These are phyloP conservation scores for Fusarium zealandicum DNA, from an alignment of 2,329 filamentous ascomycete species.

Conservation along the genomic window DNA sequence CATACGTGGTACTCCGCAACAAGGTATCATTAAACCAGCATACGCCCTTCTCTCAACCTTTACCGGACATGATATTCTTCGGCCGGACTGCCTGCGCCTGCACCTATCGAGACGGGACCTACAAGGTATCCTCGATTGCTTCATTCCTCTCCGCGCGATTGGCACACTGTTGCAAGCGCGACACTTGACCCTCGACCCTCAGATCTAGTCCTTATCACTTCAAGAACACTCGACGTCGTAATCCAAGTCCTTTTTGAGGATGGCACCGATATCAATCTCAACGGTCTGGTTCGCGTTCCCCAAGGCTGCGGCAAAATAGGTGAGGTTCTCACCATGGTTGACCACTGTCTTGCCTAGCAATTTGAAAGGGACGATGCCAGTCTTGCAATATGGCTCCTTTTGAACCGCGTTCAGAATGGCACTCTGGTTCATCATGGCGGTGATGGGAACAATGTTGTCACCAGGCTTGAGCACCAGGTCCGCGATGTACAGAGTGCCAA, in stretches of 20 bases:
- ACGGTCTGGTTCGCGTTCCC: constrained; percentile 59
- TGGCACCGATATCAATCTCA: constrained; percentile 58
- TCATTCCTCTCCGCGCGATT: background rate
- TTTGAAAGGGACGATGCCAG: constrained; percentile 61
- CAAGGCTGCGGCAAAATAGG: constrained; percentile 65
- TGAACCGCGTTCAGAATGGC: constrained; percentile 52
- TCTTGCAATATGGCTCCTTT: constrained; percentile 59
- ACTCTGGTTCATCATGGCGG: constrained; percentile 59
- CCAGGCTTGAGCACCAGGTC: constrained; percentile 67
- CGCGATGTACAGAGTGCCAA: constrained; percentile 65
- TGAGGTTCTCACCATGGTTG: constrained; percentile 59
- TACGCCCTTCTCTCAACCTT: constrained; percentile 31
- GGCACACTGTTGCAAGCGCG: background rate
- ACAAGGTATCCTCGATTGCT: constrained; percentile 1
- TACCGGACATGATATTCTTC: constrained; percentile 25
- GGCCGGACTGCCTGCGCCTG: constrained; percentile 1
- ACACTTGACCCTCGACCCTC: background rate
- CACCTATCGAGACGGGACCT: background rate
- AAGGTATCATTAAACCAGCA: constrained; percentile 46
- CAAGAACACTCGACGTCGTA: constrained; percentile 39
- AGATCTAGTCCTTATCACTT: constrained; percentile 11
- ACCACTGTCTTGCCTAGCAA: constrained; percentile 61
- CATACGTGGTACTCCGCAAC: constrained; percentile 28
- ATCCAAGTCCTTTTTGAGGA: constrained; percentile 48
- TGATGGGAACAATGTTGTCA: constrained; percentile 62